Conservation (phyloP, 2,329 filamentous ascomycete species). For the Botrytis pseudocinerea region DNA sequence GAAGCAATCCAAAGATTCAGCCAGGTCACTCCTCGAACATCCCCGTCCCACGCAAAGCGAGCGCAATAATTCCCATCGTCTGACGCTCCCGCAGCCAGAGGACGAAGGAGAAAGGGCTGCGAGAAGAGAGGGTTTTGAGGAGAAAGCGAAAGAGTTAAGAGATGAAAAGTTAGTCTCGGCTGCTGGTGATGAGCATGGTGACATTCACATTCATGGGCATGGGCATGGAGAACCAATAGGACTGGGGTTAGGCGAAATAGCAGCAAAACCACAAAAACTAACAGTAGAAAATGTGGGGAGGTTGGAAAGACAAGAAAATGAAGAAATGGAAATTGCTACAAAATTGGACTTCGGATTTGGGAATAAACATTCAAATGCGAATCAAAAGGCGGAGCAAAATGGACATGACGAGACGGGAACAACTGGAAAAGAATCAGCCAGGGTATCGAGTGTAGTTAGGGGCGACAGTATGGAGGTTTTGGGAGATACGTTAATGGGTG, state of each 20-base stretch:
- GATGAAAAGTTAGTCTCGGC: constrained; percentile 53
- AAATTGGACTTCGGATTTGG: not conserved
- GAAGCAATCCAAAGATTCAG: not conserved
- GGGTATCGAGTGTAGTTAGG: not conserved
- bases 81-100: constrained; percentile 36
- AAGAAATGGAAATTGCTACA: constrained; percentile 3
- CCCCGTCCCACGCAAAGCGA: constrained; percentile 30
- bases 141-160: constrained; percentile 53
- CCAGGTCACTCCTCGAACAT: not conserved
- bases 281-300: constrained; percentile 57
- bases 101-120: constrained; percentile 49
- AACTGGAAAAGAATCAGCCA: not conserved
- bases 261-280: constrained; percentile 45
- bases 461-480: constrained; percentile 5
- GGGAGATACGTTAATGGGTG: not conserved
- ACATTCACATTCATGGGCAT: not conserved
- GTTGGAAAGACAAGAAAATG: constrained; percentile 41
- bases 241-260: not conserved
- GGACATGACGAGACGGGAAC: not conserved
- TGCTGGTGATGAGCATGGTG: constrained; percentile 25
- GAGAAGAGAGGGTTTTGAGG: constrained; percentile 52
- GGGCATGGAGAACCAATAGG: not conserved
- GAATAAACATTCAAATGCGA: not conserved
- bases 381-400: not conserved
- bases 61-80: constrained; percentile 30